These are phyloP conservation scores for Leccinum variicolor DNA, from an alignment of 768 basidiomycete species.

Conservation along the genomic window DNA sequence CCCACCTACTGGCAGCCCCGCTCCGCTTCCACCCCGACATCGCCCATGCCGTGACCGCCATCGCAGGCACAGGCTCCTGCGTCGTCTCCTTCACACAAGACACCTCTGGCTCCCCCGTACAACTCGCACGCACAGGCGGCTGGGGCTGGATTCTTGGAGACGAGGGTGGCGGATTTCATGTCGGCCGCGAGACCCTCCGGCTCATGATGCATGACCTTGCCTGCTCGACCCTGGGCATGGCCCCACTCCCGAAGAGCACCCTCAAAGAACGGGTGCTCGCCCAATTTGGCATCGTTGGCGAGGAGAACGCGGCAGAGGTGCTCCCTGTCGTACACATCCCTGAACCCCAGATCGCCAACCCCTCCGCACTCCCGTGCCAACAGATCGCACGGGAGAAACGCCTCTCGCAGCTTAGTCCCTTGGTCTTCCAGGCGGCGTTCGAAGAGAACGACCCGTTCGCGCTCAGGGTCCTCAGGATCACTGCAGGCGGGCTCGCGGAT, in stretches of 20 bases:
- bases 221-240: slow-evolving; percentile 37
- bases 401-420: slow-evolving; percentile 66
- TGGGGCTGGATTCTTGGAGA: slow-evolving; percentile 87
- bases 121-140: slow-evolving; percentile 70
- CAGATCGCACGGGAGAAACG: slow-evolving; percentile 62
- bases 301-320: slow-evolving; percentile 52
- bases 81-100: slow-evolving; percentile 59
- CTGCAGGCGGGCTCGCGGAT: slow-evolving; percentile 53
- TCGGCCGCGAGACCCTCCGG: slow-evolving; percentile 73
- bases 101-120: slow-evolving; percentile 41
- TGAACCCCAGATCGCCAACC: slow-evolving; percentile 38
- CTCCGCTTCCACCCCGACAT: slow-evolving; percentile 59
- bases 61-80: slow-evolving; percentile 81
- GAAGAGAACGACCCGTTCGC: slow-evolving; percentile 65
- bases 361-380: slow-evolving; percentile 19
- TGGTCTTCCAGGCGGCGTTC: slow-evolving; percentile 79
- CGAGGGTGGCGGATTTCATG: slow-evolving; percentile 79
- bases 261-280: slow-evolving; percentile 50
- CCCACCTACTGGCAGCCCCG: slow-evolving; percentile 80
- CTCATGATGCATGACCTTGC: slow-evolving; percentile 61
- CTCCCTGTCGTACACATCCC: slow-evolving; percentile 61
- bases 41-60: slow-evolving; percentile 62
- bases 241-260: slow-evolving; percentile 14
- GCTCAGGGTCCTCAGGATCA: slow-evolving; percentile 49
- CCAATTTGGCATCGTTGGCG: slow-evolving; percentile 51